phyloP scores from a whole-genome alignment of 768 basidiomycete genomes.

The Tulasnella sp. region DNA sequence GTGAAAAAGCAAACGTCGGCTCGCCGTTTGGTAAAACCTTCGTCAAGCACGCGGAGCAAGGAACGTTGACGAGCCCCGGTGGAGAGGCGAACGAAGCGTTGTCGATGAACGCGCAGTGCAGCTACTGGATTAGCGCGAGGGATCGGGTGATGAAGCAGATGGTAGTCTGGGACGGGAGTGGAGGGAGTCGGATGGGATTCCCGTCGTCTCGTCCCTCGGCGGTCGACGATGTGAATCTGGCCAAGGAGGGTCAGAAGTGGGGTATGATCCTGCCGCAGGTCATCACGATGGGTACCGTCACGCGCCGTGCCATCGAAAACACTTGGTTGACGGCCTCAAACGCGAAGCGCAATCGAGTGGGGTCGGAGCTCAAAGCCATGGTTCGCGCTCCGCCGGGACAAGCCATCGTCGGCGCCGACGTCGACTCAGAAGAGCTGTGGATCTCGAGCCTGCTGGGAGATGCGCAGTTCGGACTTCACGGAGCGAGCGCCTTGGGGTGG shows the following conservation, averaged over 20 bases:
- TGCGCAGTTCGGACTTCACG: slow-evolving; percentile 93
- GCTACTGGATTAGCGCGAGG: slow-evolving; percentile 93
- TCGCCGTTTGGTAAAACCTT: slow-evolving; percentile 83
- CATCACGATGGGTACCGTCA: slow-evolving; percentile 97
- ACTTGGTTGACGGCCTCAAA: slow-evolving; percentile 99
- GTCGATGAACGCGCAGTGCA: slow-evolving; percentile 87
- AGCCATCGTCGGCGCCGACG: slow-evolving; percentile 93
- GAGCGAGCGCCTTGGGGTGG: slow-evolving; percentile 95
- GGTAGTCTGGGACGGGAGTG: slow-evolving; percentile 66
- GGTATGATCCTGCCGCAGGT: slow-evolving; percentile 94
- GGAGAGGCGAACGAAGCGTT: slow-evolving; percentile 74
- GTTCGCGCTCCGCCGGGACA: slow-evolving; percentile 89
- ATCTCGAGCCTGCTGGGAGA: slow-evolving; percentile 98
- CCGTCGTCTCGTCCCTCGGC: slow-evolving; percentile 14
- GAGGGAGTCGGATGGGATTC: slow-evolving; percentile 42
- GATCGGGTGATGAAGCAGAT: slow-evolving; percentile 88
- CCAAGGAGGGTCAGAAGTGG: slow-evolving; percentile 38
- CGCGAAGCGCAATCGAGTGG: slow-evolving; percentile 95
- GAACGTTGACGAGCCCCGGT: slow-evolving; percentile 71
- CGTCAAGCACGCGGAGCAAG: slow-evolving; percentile 77
- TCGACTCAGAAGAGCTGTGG: slow-evolving; percentile 98
- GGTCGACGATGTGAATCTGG: slow-evolving; percentile 2
- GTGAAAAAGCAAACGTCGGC: slow-evolving; percentile 91
- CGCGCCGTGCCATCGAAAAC: slow-evolving; percentile 91
- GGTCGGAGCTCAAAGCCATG: slow-evolving; percentile 97